Percentiles rank a stretch among this genome's conserved stretches.
These are phyloP conservation scores for Echites panduratus DNA, from an alignment of 257 asterid genomes.

Conservation along the genomic window DNA sequence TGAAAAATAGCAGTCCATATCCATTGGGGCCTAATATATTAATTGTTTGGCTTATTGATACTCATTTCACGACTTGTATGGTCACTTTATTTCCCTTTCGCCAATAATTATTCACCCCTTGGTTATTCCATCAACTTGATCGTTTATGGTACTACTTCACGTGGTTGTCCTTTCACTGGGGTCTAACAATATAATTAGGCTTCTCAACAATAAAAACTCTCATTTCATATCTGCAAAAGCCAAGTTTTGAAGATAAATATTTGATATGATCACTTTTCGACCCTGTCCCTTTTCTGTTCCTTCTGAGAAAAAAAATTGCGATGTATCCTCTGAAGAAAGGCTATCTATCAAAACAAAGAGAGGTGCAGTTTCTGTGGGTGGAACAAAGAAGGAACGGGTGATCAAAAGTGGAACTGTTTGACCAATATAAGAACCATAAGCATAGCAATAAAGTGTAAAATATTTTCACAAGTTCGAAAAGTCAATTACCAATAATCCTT, in stretches of 20 bases:
- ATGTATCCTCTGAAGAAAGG: too few species aligned
- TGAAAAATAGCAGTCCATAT: too few species aligned
- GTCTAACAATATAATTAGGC: not conserved
- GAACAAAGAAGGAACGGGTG: not conserved
- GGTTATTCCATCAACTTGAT: not conserved
- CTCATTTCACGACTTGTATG: not conserved
- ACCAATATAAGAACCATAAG: not conserved
- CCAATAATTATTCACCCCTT: not conserved
- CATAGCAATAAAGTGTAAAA: not conserved
- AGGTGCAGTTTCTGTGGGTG: not conserved
- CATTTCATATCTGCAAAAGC: too few species aligned
- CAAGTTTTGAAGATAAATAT: too few species aligned
- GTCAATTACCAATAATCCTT: constrained; percentile 50
- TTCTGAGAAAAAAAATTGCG: too few species aligned
- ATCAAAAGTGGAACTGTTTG: not conserved
- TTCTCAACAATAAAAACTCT: not conserved
- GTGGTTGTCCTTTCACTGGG: not conserved
- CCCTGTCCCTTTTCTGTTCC: too few species aligned
- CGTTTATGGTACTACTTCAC: not conserved
- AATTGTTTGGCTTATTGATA: not conserved
- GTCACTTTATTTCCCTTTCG: not conserved
- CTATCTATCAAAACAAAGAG: too few species aligned
- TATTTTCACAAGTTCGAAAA: not conserved
- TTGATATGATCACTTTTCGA: too few species aligned
- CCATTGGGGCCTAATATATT: not conserved